Percentiles rank a stretch among this genome's conserved stretches.
Conservation (phyloP, 768 basidiomycete genomes). For the Phanerochaete sordida region DNA sequence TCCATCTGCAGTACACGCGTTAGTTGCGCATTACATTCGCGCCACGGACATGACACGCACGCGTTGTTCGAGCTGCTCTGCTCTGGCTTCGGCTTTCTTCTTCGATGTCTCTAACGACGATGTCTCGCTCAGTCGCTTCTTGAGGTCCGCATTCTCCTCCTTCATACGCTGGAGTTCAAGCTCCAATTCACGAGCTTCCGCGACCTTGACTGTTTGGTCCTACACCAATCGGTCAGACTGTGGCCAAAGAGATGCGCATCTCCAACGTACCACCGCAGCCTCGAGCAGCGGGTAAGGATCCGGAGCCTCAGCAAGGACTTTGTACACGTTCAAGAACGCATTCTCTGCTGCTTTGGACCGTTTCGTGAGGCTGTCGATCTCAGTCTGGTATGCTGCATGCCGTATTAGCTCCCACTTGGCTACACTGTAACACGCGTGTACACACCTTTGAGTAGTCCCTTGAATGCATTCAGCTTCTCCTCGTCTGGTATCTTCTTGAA, state of each 20-base stretch:
- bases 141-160: slow-evolving; percentile 82
- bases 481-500: slow-evolving; percentile 94
- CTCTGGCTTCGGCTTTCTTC: slow-evolving; percentile 70
- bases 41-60: slow-evolving; percentile 33
- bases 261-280: slow-evolving; percentile 71
- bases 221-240: slow-evolving; percentile 25
- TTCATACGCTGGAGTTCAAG: slow-evolving; percentile 66
- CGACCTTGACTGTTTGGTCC: slow-evolving; percentile 92
- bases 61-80: slow-evolving; percentile 81
- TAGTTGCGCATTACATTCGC: background rate
- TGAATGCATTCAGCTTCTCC: slow-evolving; percentile 85
- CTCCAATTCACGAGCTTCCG: slow-evolving; percentile 78
- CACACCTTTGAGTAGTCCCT: slow-evolving; percentile 83
- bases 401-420: background rate
- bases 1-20: slow-evolving; percentile 71
- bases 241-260: background rate
- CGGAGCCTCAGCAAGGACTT: slow-evolving; percentile 92
- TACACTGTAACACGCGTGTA: background rate
- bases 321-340: slow-evolving; percentile 95
- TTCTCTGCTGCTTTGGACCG: slow-evolving; percentile 92
- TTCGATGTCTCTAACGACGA: slow-evolving; percentile 61
- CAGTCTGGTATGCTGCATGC: slow-evolving; percentile 84
- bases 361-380: slow-evolving; percentile 94
- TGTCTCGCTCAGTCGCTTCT: slow-evolving; percentile 63
- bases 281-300: slow-evolving; percentile 97